Evolutionary conservation across 2,329 filamentous ascomycete species (phyloP), one percentile per base, ranked within the genome.

Genomic region (Pezicula carpinea): DNA sequence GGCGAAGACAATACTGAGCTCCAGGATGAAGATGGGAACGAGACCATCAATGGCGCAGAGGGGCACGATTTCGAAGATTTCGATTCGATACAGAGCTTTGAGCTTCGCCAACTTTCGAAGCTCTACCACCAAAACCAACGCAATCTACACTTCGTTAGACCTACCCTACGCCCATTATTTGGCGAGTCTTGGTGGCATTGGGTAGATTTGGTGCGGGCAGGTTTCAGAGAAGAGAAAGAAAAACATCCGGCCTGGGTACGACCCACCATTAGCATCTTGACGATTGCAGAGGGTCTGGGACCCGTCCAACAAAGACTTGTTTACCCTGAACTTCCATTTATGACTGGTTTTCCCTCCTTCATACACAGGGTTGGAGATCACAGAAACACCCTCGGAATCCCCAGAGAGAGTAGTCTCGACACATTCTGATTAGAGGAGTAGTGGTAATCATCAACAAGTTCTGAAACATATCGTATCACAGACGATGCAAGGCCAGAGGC

Each of bases 131-230:
- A 39, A 41, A 34, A 48, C 17, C 32, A 23, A 11, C 47, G 47
- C 35, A 41, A 54, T 32, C 41, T 54, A 14, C 52, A 54, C 23
- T 49, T 54, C 13, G 15, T 42, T 33, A 41, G 15, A n/a, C 38
- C 40, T 39, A 19, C 2, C 19, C 23, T 18, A 18, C 14, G 6
- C 10, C 10, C 19, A 43, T 29, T 11, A 15, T 32, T 42, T 35
- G 26, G n/a, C 14, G 34, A 39, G 6, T 19, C n/a, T 39, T 38
- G 17, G 13, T 19, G 17, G 26, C 5, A 40, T 5, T 18, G 14
- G 40, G n/a, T 4, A 14, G 18, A 19, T 3, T 32, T 19, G 18
- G 31, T 18, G 18, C 17, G n/a, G 21, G 33, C 33, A 2, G 23
- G 10, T 11, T 44, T 33, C 17, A 19, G n/a, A 13, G 6, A 32